Evolutionary conservation across 192 early-diverging fungal species (phyloP).

Genomic region (Coemansia sp.): DNA sequence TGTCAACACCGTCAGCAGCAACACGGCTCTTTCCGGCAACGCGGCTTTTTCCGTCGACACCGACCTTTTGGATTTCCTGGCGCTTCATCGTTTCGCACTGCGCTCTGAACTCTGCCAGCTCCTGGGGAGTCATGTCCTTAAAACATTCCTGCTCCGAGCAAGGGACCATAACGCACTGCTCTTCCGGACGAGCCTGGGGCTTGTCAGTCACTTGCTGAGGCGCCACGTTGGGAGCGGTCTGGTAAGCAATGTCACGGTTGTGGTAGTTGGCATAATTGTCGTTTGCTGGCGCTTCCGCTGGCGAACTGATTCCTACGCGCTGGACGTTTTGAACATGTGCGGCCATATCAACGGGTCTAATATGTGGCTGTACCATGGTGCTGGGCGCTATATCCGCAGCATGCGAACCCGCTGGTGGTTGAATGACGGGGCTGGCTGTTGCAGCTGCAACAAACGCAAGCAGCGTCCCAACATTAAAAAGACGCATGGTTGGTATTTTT

Average conservation of each 20-base stretch:
- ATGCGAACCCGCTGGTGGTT: neutral
- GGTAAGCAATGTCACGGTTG: slow-evolving; percentile 3
- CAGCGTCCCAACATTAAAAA: neutral
- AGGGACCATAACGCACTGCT: slow-evolving; percentile 31
- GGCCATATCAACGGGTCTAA: neutral
- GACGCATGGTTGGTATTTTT: neutral
- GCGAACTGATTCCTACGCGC: neutral
- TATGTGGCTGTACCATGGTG: neutral
- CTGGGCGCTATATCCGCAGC: neutral
- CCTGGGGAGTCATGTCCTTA: slow-evolving; percentile 34
- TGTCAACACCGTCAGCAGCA: slow-evolving; percentile 12
- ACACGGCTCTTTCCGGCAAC: slow-evolving; percentile 36
- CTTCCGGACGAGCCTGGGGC: neutral
- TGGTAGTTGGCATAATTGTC: neutral
- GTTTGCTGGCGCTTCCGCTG: neutral
- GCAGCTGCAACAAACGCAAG: neutral
- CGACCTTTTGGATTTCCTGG: slow-evolving; percentile 17
- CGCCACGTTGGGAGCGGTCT: slow-evolving; percentile 12
- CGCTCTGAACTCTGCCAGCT: slow-evolving; percentile 34
- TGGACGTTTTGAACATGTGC: neutral
- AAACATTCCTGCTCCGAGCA: slow-evolving; percentile 44
- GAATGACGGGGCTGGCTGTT: neutral
- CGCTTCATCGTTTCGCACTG: slow-evolving; percentile 38
- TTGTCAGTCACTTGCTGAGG: slow-evolving; percentile 12
- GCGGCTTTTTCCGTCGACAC: too few relatives aligned